A percentile compares a stretch with the other conserved stretches of the same genome.
phyloP scores from a whole-genome alignment of 371 early-diverging fungal species.

The Rhizopus sp. region DNA sequence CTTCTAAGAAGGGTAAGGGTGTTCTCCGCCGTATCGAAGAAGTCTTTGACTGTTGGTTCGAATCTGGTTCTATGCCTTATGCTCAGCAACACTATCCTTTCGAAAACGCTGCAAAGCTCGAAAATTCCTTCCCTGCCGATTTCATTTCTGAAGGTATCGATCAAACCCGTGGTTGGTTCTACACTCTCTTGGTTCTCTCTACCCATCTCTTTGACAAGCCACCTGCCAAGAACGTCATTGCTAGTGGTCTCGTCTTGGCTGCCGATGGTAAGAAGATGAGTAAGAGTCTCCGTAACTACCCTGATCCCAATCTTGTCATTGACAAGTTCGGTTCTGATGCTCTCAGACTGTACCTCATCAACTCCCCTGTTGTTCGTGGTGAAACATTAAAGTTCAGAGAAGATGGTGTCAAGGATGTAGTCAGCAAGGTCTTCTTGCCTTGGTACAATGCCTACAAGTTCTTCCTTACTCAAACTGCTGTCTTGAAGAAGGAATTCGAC shows the following conservation, averaged over 20 bases:
- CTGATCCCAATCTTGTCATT: slow-evolving; percentile 91
- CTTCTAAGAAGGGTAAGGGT: slow-evolving; percentile 91
- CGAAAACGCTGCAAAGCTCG: slow-evolving; percentile 89
- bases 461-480: slow-evolving; percentile 88
- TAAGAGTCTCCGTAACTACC: slow-evolving; percentile 99
- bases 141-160: slow-evolving; percentile 99
- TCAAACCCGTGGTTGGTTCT: slow-evolving; percentile 99
- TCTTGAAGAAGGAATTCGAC: slow-evolving; percentile 87
- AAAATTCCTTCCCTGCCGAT: slow-evolving; percentile 97
- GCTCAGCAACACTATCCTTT: slow-evolving; percentile 99
- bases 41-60: slow-evolving; percentile 99
- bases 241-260: slow-evolving; percentile 99
- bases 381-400: slow-evolving; percentile 98
- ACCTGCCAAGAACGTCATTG: slow-evolving; percentile 99
- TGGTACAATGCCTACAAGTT: slow-evolving; percentile 99
- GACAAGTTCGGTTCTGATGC: slow-evolving; percentile 98
- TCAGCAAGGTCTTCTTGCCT: slow-evolving; percentile 96
- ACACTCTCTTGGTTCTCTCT: slow-evolving; percentile 98
- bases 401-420: slow-evolving; percentile 97
- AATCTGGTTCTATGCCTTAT: slow-evolving; percentile 99
- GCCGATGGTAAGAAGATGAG: slow-evolving; percentile 99
- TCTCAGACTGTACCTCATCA: slow-evolving; percentile 97
- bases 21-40: slow-evolving; percentile 94
- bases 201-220: slow-evolving; percentile 98
- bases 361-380: slow-evolving; percentile 99